A percentile compares a stretch with the other conserved stretches of the same genome.
Conservation (phyloP, 805 yeast genomes). For the Kodamaea leandrae region DNA sequence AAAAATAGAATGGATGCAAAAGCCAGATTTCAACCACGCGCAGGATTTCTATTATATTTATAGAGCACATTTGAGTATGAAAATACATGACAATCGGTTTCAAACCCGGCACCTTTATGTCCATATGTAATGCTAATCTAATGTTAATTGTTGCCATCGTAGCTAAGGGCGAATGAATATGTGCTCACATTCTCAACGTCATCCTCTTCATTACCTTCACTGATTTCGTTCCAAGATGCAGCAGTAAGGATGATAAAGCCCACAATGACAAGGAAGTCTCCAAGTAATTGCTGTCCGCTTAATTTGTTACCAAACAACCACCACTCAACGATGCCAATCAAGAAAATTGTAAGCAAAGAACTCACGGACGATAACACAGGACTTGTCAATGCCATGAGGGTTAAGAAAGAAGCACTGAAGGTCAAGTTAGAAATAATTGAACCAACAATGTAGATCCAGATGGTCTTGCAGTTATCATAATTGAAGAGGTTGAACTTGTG, state of each 20-base stretch:
- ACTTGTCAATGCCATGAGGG: slow-evolving; percentile 78
- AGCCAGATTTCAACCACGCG: too few species aligned
- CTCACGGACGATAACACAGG: slow-evolving; percentile 77
- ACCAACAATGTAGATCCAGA: slow-evolving; percentile 46
- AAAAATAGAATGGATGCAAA: too few species aligned
- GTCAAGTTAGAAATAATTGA: slow-evolving; percentile 63
- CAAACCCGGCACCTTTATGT: too few species aligned
- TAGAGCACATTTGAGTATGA: too few species aligned
- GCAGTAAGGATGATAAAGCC: slow-evolving; percentile 68
- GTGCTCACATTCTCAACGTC: slow-evolving; percentile 42
- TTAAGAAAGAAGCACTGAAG: slow-evolving; percentile 69
- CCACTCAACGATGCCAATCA: slow-evolving; percentile 80
- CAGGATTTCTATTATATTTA: too few species aligned
- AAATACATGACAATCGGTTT: too few species aligned
- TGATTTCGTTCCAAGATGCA: slow-evolving; percentile 65
- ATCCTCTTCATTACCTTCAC: slow-evolving; percentile 46
- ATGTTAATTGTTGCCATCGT: slow-evolving; percentile 10
- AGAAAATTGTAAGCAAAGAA: slow-evolving; percentile 69
- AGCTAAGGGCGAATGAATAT: slow-evolving; percentile 41
- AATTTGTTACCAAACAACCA: slow-evolving; percentile 57
- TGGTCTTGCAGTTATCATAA: slow-evolving; percentile 35
- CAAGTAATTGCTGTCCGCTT: slow-evolving; percentile 55
- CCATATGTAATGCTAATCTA: too few species aligned
- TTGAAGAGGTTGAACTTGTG: slow-evolving; percentile 57
- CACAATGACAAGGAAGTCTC: slow-evolving; percentile 63